A percentile compares a stretch with the other conserved stretches of the same genome.
Conservation (phyloP, 75 land plant species). For the Pinus taeda region DNA sequence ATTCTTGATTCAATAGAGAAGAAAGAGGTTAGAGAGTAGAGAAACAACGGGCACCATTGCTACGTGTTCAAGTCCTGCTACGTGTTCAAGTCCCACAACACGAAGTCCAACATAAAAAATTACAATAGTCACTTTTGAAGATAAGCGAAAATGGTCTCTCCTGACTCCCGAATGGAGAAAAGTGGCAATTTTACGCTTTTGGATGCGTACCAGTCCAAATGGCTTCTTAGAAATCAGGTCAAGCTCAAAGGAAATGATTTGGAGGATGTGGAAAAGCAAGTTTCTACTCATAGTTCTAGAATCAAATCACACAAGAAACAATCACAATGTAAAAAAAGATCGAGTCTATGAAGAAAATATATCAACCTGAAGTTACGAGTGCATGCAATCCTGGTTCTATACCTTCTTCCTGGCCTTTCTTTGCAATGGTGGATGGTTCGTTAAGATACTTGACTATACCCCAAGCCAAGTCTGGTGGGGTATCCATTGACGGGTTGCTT, state of each 20-base stretch:
- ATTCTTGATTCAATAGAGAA: slow-evolving; percentile 4
- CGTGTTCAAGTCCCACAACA: no score
- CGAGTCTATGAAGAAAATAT: slow-evolving; percentile 65
- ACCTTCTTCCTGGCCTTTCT: slow-evolving; percentile 31
- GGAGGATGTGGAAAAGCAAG: slow-evolving; percentile 51
- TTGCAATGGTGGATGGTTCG: slow-evolving; percentile 23
- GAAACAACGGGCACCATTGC: not conserved
- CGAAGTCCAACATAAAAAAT: not conserved
- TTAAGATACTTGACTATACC: slow-evolving; percentile 9
- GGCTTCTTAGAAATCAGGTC: slow-evolving; percentile 41
- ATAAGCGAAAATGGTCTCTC: slow-evolving; percentile 8
- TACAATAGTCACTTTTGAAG: not conserved
- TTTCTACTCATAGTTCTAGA: slow-evolving; percentile 25
- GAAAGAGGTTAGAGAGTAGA: not conserved
- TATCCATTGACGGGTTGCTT: not conserved
- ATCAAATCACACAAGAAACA: slow-evolving; percentile 32
- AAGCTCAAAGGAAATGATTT: no score
- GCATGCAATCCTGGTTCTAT: slow-evolving; percentile 6
- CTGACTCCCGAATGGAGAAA: slow-evolving; percentile 40
- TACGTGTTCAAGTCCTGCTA: not conserved
- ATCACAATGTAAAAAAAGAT: slow-evolving; percentile 66
- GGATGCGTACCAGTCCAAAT: slow-evolving; percentile 54
- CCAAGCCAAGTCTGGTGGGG: slow-evolving; percentile 10
- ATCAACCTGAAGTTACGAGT: slow-evolving; percentile 29
- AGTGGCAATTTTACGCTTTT: slow-evolving; percentile 36